Percentiles rank a stretch among this genome's conserved stretches.
Evolutionary conservation across 768 basidiomycete species (phyloP).

Genomic region (Termitomyces bulborhizus): DNA sequence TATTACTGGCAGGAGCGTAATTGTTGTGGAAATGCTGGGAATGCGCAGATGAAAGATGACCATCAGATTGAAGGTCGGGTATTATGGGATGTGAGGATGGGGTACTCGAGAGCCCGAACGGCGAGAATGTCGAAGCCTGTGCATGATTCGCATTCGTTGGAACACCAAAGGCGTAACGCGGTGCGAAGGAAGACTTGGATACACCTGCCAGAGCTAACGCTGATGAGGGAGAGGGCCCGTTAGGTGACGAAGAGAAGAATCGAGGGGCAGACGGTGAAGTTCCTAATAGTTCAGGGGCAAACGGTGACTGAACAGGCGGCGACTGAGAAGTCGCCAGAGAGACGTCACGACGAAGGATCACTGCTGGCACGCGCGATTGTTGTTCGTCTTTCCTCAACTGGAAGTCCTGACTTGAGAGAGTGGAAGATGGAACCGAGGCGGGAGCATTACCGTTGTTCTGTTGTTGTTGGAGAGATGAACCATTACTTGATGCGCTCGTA

Average conservation of each 20-base stretch:
- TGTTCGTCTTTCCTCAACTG: slow-evolving; percentile 16
- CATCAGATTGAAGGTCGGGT: slow-evolving; percentile 31
- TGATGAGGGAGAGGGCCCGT: slow-evolving; percentile 20
- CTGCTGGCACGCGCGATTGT: slow-evolving; percentile 10
- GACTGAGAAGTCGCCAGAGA: slow-evolving; percentile 16
- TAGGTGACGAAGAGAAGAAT: slow-evolving; percentile 30
- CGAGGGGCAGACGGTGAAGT: slow-evolving; percentile 42
- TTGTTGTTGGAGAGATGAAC: slow-evolving; percentile 36
- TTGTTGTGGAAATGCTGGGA: slow-evolving; percentile 28
- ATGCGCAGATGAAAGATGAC: slow-evolving; percentile 24
- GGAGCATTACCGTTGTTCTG: slow-evolving; percentile 23
- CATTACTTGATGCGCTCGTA: slow-evolving; percentile 44
- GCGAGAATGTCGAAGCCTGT: slow-evolving; percentile 25
- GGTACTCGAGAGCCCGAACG: slow-evolving; percentile 28
- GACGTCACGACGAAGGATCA: slow-evolving; percentile 18
- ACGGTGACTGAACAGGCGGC: slow-evolving; percentile 14
- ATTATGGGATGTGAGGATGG: slow-evolving; percentile 25
- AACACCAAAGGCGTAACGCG: slow-evolving; percentile 26
- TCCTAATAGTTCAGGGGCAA: slow-evolving; percentile 28
- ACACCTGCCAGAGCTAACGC: slow-evolving; percentile 24
- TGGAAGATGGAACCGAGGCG: slow-evolving; percentile 2
- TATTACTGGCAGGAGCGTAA: slow-evolving; percentile 27
- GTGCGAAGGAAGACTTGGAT: slow-evolving; percentile 27
- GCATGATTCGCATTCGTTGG: slow-evolving; percentile 15
- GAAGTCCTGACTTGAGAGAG: slow-evolving; percentile 12